phyloP scores from a whole-genome alignment of 1,284 basidiomycete genomes.

The Neotropicomus parvogracilis region DNA sequence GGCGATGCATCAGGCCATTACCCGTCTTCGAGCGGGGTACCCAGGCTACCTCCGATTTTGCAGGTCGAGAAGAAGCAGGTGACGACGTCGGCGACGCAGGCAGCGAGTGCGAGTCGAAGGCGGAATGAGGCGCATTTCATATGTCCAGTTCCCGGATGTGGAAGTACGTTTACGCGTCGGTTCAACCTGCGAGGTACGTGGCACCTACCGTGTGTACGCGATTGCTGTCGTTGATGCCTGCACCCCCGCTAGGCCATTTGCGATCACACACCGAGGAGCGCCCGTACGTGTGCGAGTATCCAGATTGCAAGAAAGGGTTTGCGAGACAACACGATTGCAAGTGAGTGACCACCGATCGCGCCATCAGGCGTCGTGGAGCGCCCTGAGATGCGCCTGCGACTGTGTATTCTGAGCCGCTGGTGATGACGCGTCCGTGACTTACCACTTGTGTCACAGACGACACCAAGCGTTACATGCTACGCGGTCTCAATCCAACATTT shows the following conservation, averaged over 20 bases:
- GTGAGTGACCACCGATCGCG: conserved; percentile 44
- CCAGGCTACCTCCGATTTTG: conserved; percentile 74
- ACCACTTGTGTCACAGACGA: conserved; percentile 44
- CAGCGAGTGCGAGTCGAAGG: conserved; percentile 84
- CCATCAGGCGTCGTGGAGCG: background rate
- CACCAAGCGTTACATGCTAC: conserved; percentile 87
- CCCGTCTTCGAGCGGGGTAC: conserved; percentile 50
- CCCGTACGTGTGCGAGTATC: conserved; percentile 90
- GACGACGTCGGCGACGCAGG: conserved; percentile 91
- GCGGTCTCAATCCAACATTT: conserved; percentile 80
- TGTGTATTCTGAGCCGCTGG: background rate
- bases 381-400: background rate
- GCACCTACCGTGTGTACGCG: background rate
- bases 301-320: conserved; percentile 91
- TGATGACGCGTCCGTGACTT: conserved; percentile 10
- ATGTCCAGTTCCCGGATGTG: conserved; percentile 93
- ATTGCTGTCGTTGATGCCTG: conserved; percentile 8
- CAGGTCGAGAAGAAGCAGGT: conserved; percentile 91
- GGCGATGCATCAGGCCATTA: conserved; percentile 44
- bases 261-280: conserved; percentile 96
- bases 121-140: conserved; percentile 89
- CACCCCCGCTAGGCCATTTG: conserved; percentile 64
- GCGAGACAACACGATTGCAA: conserved; percentile 97
- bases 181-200: conserved; percentile 76
- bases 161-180: conserved; percentile 88